Evolutionary conservation across 805 yeast species (phyloP).

Genomic region (Candida stauntonica): DNA sequence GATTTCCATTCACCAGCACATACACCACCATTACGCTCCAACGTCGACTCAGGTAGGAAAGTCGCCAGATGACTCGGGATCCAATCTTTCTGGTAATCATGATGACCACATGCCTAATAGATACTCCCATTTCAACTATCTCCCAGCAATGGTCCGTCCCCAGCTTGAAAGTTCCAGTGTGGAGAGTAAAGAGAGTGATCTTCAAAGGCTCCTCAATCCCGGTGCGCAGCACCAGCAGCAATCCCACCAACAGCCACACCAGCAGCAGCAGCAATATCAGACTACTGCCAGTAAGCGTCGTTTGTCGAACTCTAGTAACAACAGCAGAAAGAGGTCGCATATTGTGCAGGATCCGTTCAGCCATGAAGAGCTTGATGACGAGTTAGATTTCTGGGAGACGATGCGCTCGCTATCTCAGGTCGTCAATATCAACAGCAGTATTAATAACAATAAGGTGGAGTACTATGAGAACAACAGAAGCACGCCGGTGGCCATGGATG

Average conservation of each 20-base stretch:
- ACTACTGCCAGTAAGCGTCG: slow-evolving; percentile 13
- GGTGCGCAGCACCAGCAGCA: slow-evolving; percentile 11
- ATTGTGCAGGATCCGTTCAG: slow-evolving; percentile 16
- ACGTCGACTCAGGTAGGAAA: slow-evolving; percentile 27
- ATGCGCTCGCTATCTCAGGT: slow-evolving; percentile 51
- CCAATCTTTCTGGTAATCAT: slow-evolving; percentile 19
- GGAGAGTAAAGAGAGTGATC: slow-evolving; percentile 39
- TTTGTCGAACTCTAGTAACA: slow-evolving; percentile 19
- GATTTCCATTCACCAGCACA: slow-evolving; percentile 79
- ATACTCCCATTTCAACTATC: slow-evolving; percentile 67
- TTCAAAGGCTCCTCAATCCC: slow-evolving; percentile 42
- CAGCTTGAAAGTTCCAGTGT: slow-evolving; percentile 53
- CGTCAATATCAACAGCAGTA: slow-evolving; percentile 23
- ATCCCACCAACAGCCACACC: slow-evolving; percentile 3
- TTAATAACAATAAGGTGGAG: slow-evolving; percentile 6
- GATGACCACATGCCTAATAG: slow-evolving; percentile 40
- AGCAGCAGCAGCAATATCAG: slow-evolving; percentile 6
- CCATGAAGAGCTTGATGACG: slow-evolving; percentile 53
- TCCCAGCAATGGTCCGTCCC: slow-evolving; percentile 73
- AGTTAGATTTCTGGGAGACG: slow-evolving; percentile 67
- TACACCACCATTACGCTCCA: slow-evolving; percentile 65
- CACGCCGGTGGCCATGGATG: slow-evolving; percentile 1
- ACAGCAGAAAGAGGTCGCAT: slow-evolving; percentile 15
- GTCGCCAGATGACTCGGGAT: slow-evolving; percentile 25
- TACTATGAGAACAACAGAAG: slow-evolving; percentile 3